A percentile compares a stretch with the other conserved stretches of the same genome.
These are phyloP conservation scores for Paxillus involutus DNA, from an alignment of 768 basidiomycete genomes.

Conservation along the genomic window DNA sequence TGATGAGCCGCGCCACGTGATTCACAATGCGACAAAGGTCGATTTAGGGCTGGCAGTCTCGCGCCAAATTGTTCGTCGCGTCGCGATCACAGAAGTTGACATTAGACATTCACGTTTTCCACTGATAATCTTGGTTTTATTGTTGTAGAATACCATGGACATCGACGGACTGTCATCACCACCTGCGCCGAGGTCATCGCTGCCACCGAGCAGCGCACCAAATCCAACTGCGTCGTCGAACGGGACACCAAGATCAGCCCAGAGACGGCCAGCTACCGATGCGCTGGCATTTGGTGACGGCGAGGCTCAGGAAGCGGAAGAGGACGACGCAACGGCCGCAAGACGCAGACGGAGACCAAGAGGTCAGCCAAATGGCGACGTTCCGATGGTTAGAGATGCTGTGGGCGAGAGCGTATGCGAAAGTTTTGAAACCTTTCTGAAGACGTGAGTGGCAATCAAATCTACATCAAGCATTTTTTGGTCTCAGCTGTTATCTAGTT, in stretches of 20 bases:
- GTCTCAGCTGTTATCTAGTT: slow-evolving; percentile 47
- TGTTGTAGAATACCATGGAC: slow-evolving; percentile 44
- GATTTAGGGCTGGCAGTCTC: slow-evolving; percentile 46
- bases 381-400: slow-evolving; percentile 88
- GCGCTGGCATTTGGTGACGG: slow-evolving; percentile 57
- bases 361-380: slow-evolving; percentile 54
- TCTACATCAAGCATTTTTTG: neutral
- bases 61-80: slow-evolving; percentile 34
- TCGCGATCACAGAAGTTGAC: slow-evolving; percentile 18
- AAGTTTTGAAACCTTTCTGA: slow-evolving; percentile 88
- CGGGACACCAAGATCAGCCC: slow-evolving; percentile 30
- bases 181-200: slow-evolving; percentile 48
- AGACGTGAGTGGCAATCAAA: slow-evolving; percentile 66
- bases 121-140: slow-evolving; percentile 3
- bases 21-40: neutral
- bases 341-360: slow-evolving; percentile 47
- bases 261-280: slow-evolving; percentile 45
- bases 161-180: slow-evolving; percentile 60
- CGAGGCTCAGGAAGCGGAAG: slow-evolving; percentile 40
- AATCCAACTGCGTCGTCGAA: slow-evolving; percentile 37
- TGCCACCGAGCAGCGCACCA: slow-evolving; percentile 52
- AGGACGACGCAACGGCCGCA: slow-evolving; percentile 39
- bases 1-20: slow-evolving; percentile 9
- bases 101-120: slow-evolving; percentile 5
- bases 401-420: slow-evolving; percentile 95